Evolutionary conservation across 371 early-diverging fungal species (phyloP), one percentile per base, ranked within the genome.

Genomic region (Lichtheimia corymbifera): DNA sequence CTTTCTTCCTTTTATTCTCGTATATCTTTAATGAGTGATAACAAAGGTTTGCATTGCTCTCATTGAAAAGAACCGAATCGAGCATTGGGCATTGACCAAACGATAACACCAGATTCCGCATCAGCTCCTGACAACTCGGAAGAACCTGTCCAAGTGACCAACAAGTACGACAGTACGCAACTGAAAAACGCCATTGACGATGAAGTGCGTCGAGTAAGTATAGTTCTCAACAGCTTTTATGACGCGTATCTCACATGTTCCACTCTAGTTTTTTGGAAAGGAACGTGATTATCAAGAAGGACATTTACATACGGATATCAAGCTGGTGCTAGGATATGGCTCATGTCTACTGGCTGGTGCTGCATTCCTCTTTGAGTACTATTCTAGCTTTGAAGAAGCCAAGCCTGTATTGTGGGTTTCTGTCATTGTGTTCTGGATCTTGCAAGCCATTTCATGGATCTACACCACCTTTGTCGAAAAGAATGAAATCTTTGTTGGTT

Each of bases 131-230:
- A 45, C 17, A 49, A 49, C 43, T 11, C 18, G 22, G 52, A 45
- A 63, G 68, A 67, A 42, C 71, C 73, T 17, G 68, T 77, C 13
- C 61, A 74, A 52, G 65, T 77, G 49, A 60, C 61, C 50, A 75
- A 74, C 53, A 71, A 71, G 47, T 74, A 70, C 27, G 74, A 77
- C 53, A 55, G 52, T 9, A 77, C 72, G 25, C 68, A 77, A 59
- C 40, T 77, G 18, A 80, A 75, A 35, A 67, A 75, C 55, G 69
- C 76, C 11, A 62, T 77, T 41, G 80, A 80, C 63, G 80, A 80
- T 61, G 73, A 80, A 59, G 42, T 80, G 24, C 50, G 63, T 27
- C 59, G 68, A 52, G 80, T 79, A 79, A 65, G 56, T n/a, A 22
- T n/a, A 22, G 24, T 11, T 22, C 7, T 22, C n/a, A 17, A 18